Evolutionary conservation across 106 monocot genomes (phyloP), one percentile per base, ranked within the genome.

Genomic region (Gastrodia elata): DNA sequence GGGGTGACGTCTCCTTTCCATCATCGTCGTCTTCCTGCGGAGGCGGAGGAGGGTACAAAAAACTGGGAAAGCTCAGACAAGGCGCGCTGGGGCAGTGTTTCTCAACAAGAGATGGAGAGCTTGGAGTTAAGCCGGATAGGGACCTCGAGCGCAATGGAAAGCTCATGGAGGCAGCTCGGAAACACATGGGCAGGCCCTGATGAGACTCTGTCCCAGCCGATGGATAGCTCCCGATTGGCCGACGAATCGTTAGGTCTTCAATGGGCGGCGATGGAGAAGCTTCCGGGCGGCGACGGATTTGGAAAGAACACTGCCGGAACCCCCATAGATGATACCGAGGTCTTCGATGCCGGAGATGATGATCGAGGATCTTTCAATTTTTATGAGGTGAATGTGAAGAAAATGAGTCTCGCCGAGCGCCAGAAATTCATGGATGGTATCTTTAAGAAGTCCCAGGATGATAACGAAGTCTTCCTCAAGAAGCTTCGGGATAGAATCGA

Each of bases 341-440:
- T 4, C 39, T 32, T 6, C 28, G 61, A 28, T 32, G 11, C 61
- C 61, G 61, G 61, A 8, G 71, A 76, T 37, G 71, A 77, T 5
- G 70, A 25, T 2, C 15, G 27, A 20, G 37, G 27, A 28, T 26
- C 39, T 38, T 82, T 42, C 56, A 64, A 73, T 41, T 71, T 74
- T 71, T 71, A 55, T 72, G 79, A 87, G 71, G 83, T 88, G 15
- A 85, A 91, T 49, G 84, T 91, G 25, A 74, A 78, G 28, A 83
- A 68, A 41, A 80, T 91, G 24, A 86, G 70, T 8, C 10, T 68
- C 39, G 5, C 28, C 36, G 82, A 91, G 27, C 78, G 80, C 11
- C 85, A 88, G 80, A 77, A 85, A 73, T 84, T 91, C 73, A 82
- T 91, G 10, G 84, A 91, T 39, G 68, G 82, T 58, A 78, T 88